phyloP scores from a whole-genome alignment of 805 yeast species.

The Cyberlindnera mycetangii region DNA sequence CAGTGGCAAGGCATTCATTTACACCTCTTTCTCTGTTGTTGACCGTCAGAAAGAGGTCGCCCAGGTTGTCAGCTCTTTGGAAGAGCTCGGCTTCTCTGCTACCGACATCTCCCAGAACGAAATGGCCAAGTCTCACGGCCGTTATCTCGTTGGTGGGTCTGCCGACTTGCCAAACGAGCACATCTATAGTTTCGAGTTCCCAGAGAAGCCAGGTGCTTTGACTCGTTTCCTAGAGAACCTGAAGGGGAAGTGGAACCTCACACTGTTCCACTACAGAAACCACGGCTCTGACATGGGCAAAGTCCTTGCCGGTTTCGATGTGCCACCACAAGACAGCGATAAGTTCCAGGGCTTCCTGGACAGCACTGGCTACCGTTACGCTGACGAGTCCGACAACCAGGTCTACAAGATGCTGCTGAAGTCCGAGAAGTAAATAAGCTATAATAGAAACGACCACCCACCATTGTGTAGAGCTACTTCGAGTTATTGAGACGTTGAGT shows the following conservation, averaged over 20 bases:
- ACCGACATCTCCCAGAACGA: slow-evolving; percentile 88
- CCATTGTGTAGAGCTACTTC: no score
- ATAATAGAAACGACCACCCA: no score
- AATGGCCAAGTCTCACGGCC: slow-evolving; percentile 93
- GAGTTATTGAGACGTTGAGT: no score
- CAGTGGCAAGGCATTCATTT: slow-evolving; percentile 65
- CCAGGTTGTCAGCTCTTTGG: slow-evolving; percentile 57
- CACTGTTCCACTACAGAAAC: slow-evolving; percentile 94
- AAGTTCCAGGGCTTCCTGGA: slow-evolving; percentile 68
- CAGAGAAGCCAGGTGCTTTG: slow-evolving; percentile 96
- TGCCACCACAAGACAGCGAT: slow-evolving; percentile 66
- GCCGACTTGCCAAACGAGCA: slow-evolving; percentile 72
- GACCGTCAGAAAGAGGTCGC: slow-evolving; percentile 73
- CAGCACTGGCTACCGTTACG: slow-evolving; percentile 69
- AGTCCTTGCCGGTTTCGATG: slow-evolving; percentile 84
- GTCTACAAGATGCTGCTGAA: slow-evolving; percentile 81
- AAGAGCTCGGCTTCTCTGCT: slow-evolving; percentile 65
- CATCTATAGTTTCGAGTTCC: slow-evolving; percentile 85
- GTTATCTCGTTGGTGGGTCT: slow-evolving; percentile 94
- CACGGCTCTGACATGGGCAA: slow-evolving; percentile 95
- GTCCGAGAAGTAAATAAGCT: slow-evolving; percentile 18
- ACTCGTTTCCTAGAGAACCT: slow-evolving; percentile 71
- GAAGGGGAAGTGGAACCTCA: slow-evolving; percentile 82
- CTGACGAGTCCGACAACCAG: slow-evolving; percentile 79
- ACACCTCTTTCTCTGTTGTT: slow-evolving; percentile 81